Evolutionary conservation across 257 asterid species (phyloP), one percentile per base, ranked within the genome.

Genomic region (Solanum pennellii): DNA sequence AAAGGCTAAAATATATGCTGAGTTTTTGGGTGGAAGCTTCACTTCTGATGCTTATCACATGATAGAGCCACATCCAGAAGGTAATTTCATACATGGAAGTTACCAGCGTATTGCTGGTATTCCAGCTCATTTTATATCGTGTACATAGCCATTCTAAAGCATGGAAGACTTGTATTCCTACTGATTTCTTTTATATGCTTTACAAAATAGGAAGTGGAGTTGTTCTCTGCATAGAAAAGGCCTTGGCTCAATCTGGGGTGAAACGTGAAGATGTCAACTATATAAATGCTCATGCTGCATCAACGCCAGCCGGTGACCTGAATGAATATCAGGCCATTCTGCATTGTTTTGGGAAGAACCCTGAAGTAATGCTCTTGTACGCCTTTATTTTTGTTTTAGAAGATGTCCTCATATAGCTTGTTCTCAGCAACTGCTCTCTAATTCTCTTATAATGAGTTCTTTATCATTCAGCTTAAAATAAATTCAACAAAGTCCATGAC

Each of bases 31-130:
- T 35, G 39, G 39, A 92, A 97, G 99, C 93, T 94, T 95, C 93
- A 94, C 98, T 59, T 92, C 92, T 92, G 98, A 97, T 87, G 99
- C 99, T 75, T 95, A 97, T 93, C 98, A 95, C 93, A 92, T 95
- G 98, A 94, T 97, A 60, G 98, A 95, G 90, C 98, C 99, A 88
- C 99, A 97, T 88, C 98, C 99, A 42, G 92, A 94, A 90, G 99
- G 99, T 97, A 92, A 68, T 23, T 66, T 83, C 35, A 33, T 60
- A n/a, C 11, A 7, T 68, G 39, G 75, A 68, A 68, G 29, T 68
- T 68, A 68, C 75, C 75, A 27, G 39, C 12, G 2, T 73, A 9
- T 71, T 20, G 10, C 29, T 73, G 47, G 80, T 73, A 73, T 35
- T 73, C 29, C 80, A 35, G 80, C 27, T 73, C 29, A 35, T 73